Evolutionary conservation across 1,284 basidiomycete species (phyloP).

Genomic region (Abortiporus biennis): DNA sequence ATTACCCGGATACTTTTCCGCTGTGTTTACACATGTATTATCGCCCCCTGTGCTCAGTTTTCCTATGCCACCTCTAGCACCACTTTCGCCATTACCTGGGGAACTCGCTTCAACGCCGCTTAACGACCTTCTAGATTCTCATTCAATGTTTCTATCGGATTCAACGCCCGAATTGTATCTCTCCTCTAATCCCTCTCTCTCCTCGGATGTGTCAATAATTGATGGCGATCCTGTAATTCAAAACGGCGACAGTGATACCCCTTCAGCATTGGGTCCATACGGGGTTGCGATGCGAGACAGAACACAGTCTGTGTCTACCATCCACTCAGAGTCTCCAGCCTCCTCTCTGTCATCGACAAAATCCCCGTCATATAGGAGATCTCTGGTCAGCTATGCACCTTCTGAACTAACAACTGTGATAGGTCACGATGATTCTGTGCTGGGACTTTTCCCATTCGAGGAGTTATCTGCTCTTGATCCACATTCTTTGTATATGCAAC

Average conservation of each 20-base stretch:
- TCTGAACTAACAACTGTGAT: constrained; percentile 30
- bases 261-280: background rate
- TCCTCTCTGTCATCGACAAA: background rate
- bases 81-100: constrained; percentile 48
- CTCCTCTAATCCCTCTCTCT: background rate
- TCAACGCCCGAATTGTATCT: background rate
- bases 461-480: constrained; percentile 44
- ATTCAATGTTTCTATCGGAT: constrained; percentile 1
- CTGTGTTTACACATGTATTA: constrained; percentile 62
- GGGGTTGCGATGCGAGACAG: no score
- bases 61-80: constrained; percentile 66
- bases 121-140: constrained; percentile 2
- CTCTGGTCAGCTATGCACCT: constrained; percentile 26
- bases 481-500: constrained; percentile 63
- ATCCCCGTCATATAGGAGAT: constrained; percentile 11
- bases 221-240: no score
- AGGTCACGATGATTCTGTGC: constrained; percentile 31
- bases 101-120: constrained; percentile 4
- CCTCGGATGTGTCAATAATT: background rate
- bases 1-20: constrained; percentile 63
- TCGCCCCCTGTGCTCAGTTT: constrained; percentile 57
- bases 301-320: background rate
- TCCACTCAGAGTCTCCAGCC: no score
- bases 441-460: constrained; percentile 38
- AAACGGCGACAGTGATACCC: no score